A percentile compares a stretch with the other conserved stretches of the same genome.
Conservation (phyloP, 345 rosid genomes). For the Cochlearia excelsa region DNA sequence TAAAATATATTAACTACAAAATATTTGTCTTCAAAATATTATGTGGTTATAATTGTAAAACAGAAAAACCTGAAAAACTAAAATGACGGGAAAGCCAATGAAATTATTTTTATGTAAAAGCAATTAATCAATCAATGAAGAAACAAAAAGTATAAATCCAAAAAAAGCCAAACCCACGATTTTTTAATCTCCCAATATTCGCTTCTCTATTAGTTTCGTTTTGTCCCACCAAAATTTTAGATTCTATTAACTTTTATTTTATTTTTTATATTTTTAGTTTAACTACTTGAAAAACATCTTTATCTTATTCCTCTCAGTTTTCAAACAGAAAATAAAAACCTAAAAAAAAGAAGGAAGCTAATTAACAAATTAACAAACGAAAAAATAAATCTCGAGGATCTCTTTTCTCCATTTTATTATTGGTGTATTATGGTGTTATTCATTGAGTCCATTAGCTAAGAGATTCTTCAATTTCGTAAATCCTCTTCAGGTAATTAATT, state of each 20-base stretch:
- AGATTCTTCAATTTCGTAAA: constrained; percentile 25
- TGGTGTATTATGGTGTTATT: constrained; percentile 27
- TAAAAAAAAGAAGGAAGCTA: constrained; percentile 16
- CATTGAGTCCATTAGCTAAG: constrained; percentile 31
- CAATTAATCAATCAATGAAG: neutral
- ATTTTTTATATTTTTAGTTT: no score
- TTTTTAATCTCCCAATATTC: constrained; percentile 18
- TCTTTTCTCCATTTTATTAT: neutral
- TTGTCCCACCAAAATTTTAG: constrained; percentile 24
- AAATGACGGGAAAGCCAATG: constrained; percentile 40
- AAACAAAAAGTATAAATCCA: constrained; percentile 28
- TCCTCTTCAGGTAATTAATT: constrained; percentile 31
- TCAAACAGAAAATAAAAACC: constrained; percentile 17
- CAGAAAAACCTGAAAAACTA: constrained; percentile 31
- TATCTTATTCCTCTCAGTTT: constrained; percentile 34
- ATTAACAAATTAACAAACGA: no score
- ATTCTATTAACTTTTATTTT: constrained; percentile 14
- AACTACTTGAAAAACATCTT: constrained; percentile 2
- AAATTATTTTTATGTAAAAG: constrained; percentile 17
- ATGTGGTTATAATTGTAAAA: neutral
- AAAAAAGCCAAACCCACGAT: constrained; percentile 22
- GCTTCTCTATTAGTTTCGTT: constrained; percentile 29
- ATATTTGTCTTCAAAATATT: no score
- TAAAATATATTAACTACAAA: no score
- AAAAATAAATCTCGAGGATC: constrained; percentile 8